Conservation (phyloP, 2,329 filamentous ascomycete genomes). For the Diaporthe ampelina region DNA sequence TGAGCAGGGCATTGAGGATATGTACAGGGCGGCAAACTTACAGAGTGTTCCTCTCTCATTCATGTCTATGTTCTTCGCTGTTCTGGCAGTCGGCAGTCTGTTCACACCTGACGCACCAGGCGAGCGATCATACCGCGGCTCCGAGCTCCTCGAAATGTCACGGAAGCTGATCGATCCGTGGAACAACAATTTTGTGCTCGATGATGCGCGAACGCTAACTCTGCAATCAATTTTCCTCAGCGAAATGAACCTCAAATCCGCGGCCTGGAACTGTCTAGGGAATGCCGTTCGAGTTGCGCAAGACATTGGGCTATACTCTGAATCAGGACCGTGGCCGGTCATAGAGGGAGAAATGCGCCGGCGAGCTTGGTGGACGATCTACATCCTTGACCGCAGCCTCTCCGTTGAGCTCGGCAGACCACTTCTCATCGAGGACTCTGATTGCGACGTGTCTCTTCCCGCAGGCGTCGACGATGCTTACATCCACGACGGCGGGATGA, state of each 20-base stretch:
- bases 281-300: conserved; percentile 85
- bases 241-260: conserved; percentile 88
- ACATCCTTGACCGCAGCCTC: conserved; percentile 86
- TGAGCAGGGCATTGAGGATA: conserved; percentile 78
- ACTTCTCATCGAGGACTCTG: conserved; percentile 85
- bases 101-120: conserved; percentile 72
- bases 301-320: conserved; percentile 84
- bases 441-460: conserved; percentile 88
- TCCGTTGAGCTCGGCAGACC: conserved; percentile 86
- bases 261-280: conserved; percentile 89
- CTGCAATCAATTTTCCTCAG: conserved; percentile 84
- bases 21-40: conserved; percentile 77
- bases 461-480: conserved; percentile 85
- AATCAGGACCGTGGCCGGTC: conserved; percentile 79
- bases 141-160: conserved; percentile 79
- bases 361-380: conserved; percentile 94
- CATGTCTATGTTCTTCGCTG: conserved; percentile 84
- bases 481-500: conserved; percentile 71
- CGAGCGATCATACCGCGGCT: conserved; percentile 65
- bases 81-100: conserved; percentile 86
- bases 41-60: conserved; percentile 76
- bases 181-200: conserved; percentile 82
- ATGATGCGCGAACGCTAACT: conserved; percentile 80
- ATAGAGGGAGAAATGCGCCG: conserved; percentile 89
- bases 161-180: conserved; percentile 82